A percentile compares a stretch with the other conserved stretches of the same genome.
These are phyloP conservation scores for Boletellus sp. DNA, from an alignment of 768 basidiomycete species.

Conservation along the genomic window DNA sequence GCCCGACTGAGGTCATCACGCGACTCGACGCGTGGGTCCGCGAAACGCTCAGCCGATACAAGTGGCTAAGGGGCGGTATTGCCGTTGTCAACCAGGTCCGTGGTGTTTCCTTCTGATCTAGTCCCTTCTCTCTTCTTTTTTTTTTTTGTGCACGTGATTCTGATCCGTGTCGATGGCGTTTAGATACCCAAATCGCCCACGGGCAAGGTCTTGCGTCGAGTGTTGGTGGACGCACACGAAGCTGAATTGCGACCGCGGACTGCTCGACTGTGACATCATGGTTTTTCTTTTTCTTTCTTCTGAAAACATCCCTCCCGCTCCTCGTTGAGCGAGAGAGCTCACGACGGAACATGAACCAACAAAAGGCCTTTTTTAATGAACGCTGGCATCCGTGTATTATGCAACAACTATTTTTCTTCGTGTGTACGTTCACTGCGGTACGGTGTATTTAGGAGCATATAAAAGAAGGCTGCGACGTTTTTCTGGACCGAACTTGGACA, in stretches of 20 bases:
- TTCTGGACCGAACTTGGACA: too few relatives aligned
- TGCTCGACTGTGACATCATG: constrained; percentile 23
- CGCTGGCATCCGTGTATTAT: neutral
- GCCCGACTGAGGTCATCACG: constrained; percentile 37
- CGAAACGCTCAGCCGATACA: constrained; percentile 65
- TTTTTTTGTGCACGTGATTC: neutral
- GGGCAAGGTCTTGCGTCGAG: constrained; percentile 64
- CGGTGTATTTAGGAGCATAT: too few relatives aligned
- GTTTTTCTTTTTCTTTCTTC: neutral
- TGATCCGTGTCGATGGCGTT: neutral
- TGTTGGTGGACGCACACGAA: constrained; percentile 59
- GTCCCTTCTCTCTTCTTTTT: too few relatives aligned
- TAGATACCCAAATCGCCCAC: constrained; percentile 75
- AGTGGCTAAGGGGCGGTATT: constrained; percentile 74
- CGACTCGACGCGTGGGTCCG: constrained; percentile 60
- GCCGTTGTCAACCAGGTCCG: constrained; percentile 60
- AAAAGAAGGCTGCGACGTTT: too few relatives aligned
- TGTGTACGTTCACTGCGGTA: too few relatives aligned
- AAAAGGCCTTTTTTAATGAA: neutral
- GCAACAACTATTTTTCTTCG: too few relatives aligned
- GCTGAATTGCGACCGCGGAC: constrained; percentile 11
- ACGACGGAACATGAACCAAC: too few relatives aligned
- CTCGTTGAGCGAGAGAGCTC: too few relatives aligned
- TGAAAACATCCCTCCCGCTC: neutral
- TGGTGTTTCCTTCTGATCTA: constrained; percentile 4